phyloP scores from a whole-genome alignment of 306 rosid species.

The Delonix regia region DNA sequence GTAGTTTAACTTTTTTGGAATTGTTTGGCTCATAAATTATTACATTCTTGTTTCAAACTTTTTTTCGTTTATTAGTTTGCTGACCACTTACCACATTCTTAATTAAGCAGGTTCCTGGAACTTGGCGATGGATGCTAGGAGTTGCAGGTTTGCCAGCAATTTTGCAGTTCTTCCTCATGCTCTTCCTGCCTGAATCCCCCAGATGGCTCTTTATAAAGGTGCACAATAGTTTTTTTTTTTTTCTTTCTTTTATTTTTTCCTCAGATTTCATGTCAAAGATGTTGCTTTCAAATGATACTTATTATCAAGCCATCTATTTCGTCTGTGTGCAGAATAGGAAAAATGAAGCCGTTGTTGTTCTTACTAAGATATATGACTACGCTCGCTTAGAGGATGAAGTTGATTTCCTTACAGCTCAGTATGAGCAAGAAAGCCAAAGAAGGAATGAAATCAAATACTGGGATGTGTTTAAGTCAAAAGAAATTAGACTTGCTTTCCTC shows the following conservation, averaged over 20 bases:
- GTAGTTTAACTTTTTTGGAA: not conserved
- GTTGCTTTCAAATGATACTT: constrained; percentile 21
- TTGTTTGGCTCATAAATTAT: too few relatives aligned
- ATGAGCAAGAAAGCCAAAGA: constrained; percentile 72
- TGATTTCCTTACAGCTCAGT: constrained; percentile 70
- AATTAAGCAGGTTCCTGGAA: constrained; percentile 76
- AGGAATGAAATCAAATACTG: constrained; percentile 53
- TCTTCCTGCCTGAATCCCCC: constrained; percentile 91
- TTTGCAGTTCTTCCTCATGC: constrained; percentile 74
- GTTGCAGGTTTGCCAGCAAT: constrained; percentile 82
- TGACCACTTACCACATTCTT: constrained; percentile 23
- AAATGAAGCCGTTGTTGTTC: constrained; percentile 68
- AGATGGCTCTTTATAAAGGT: constrained; percentile 91
- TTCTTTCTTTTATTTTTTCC: too few relatives aligned
- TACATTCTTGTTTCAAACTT: not conserved
- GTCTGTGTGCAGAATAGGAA: constrained; percentile 57
- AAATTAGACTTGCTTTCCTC: constrained; percentile 82
- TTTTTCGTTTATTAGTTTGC: constrained; percentile 8
- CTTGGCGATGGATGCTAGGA: constrained; percentile 99
- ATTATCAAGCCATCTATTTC: not conserved
- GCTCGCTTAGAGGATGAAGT: constrained; percentile 82
- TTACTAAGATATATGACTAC: constrained; percentile 67
- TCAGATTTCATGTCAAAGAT: not conserved
- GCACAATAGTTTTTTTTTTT: not conserved
- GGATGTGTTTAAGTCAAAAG: constrained; percentile 70